Percentiles rank a stretch among this genome's conserved stretches.
phyloP scores from a whole-genome alignment of 192 early-diverging fungal species.

The Phycomyces blakesleeanus region DNA sequence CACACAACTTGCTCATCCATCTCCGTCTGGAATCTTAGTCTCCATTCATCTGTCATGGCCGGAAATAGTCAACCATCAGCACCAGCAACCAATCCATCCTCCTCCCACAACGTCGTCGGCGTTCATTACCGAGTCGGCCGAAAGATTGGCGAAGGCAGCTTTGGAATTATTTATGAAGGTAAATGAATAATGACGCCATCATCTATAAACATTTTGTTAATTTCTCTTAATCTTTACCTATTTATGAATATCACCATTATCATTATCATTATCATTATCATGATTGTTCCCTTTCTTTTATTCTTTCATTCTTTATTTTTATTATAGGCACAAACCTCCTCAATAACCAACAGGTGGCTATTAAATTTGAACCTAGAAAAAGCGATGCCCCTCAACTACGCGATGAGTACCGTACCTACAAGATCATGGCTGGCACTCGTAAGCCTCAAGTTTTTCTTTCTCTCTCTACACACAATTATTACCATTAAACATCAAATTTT shows the following conservation, averaged over 20 bases:
- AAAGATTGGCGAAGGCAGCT: conserved; percentile 97
- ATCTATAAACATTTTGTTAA: too few species aligned
- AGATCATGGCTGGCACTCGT: conserved; percentile 76
- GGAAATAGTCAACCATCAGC: conserved; percentile 8
- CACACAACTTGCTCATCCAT: conserved; percentile 5
- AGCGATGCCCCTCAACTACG: conserved; percentile 94
- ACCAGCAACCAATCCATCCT: conserved; percentile 5
- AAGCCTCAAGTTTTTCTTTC: conserved; percentile 13
- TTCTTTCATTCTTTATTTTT: conserved; percentile 9
- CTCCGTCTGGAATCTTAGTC: conserved; percentile 2
- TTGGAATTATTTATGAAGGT: conserved; percentile 99
- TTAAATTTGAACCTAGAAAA: conserved; percentile 97
- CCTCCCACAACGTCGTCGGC: conserved; percentile 70
- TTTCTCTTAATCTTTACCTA: too few species aligned
- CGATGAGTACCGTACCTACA: conserved; percentile 95
- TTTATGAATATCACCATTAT: too few species aligned
- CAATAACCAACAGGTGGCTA: conserved; percentile 90
- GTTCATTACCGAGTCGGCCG: conserved; percentile 95
- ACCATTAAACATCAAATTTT: neutral
- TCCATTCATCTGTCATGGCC: neutral
- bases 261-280: too few species aligned
- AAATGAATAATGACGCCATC: neutral
- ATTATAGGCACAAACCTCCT: conserved; percentile 77
- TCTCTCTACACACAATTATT: conserved; percentile 1
- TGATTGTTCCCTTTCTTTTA: too few species aligned